Evolutionary conservation across 1,284 basidiomycete species (phyloP).

Genomic region (Coniferiporia sulphurascens): DNA sequence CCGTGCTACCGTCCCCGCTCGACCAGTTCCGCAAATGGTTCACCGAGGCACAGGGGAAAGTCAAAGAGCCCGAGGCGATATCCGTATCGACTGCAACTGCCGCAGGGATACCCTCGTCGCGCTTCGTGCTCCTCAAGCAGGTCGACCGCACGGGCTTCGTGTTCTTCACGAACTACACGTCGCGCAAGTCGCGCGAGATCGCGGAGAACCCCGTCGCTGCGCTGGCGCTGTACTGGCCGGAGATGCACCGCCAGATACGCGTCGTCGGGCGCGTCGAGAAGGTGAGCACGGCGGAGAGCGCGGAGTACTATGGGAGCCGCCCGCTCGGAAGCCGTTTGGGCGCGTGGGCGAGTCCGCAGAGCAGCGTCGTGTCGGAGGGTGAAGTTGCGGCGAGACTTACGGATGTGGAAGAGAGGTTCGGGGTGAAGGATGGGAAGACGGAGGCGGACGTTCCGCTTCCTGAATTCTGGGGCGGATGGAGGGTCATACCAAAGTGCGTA

Average conservation of each 20-base stretch:
- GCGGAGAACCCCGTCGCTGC: slow-evolving; percentile 73
- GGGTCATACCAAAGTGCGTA: slow-evolving; percentile 83
- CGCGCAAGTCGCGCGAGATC: slow-evolving; percentile 86
- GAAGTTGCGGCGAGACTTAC: slow-evolving; percentile 64
- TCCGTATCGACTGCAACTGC: slow-evolving; percentile 75
- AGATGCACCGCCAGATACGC: slow-evolving; percentile 78
- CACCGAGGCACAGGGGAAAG: slow-evolving; percentile 52
- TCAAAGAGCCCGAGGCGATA: slow-evolving; percentile 87
- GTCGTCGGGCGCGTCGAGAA: slow-evolving; percentile 84
- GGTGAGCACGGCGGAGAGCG: slow-evolving; percentile 64
- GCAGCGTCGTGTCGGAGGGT: slow-evolving; percentile 65
- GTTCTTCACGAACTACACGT: slow-evolving; percentile 96
- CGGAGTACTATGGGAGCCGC: slow-evolving; percentile 80
- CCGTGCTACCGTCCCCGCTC: slow-evolving; percentile 64
- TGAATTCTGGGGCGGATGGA: slow-evolving; percentile 95
- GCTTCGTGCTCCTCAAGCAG: slow-evolving; percentile 90
- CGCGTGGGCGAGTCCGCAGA: slow-evolving; percentile 92
- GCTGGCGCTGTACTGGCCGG: slow-evolving; percentile 89
- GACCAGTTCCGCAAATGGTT: slow-evolving; percentile 87
- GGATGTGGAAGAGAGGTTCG: slow-evolving; percentile 58
- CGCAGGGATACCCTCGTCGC: slow-evolving; percentile 75
- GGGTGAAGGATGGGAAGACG: slow-evolving; percentile 37
- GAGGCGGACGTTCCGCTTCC: slow-evolving; percentile 69
- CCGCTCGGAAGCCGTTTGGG: slow-evolving; percentile 85
- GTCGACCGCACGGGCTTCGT: slow-evolving; percentile 84